Percentiles rank a stretch among this genome's conserved stretches.
phyloP scores from a whole-genome alignment of 139 green algal genomes.

The Auxenochlorella protothecoides region DNA sequence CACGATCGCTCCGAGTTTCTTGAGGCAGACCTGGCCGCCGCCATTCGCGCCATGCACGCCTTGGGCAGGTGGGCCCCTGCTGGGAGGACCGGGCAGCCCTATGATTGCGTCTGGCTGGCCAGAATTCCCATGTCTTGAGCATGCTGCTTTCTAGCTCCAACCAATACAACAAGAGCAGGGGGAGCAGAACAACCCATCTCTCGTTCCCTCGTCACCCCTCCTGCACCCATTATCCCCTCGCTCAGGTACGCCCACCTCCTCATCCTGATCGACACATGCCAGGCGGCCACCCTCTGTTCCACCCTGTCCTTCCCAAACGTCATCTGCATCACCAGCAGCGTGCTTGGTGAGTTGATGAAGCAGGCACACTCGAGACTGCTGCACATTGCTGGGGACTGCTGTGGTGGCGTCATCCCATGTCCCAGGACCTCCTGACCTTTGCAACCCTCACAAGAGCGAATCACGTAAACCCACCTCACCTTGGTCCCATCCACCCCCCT shows the following conservation, averaged over 20 bases:
- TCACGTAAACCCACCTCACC: not conserved
- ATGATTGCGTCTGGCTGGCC: too few relatives aligned
- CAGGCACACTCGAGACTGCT: not conserved
- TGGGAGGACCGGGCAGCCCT: too few relatives aligned
- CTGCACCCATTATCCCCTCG: slow-evolving; percentile 52
- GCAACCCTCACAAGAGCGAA: not conserved
- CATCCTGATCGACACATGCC: slow-evolving; percentile 89
- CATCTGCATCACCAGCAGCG: slow-evolving; percentile 48
- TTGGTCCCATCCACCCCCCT: not conserved
- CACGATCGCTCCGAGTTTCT: slow-evolving; percentile 65
- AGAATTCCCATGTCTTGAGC: too few relatives aligned
- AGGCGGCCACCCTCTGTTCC: slow-evolving; percentile 61
- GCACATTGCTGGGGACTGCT: not conserved
- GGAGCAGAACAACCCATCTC: slow-evolving; percentile 30
- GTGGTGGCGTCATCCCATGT: not conserved
- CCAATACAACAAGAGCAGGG: too few relatives aligned
- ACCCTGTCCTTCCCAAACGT: slow-evolving; percentile 44
- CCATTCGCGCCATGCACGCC: slow-evolving; percentile 29
- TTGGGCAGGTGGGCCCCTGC: slow-evolving; percentile 28
- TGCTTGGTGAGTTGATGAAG: slow-evolving; percentile 12
- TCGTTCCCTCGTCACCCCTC: slow-evolving; percentile 8
- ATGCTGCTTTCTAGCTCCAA: too few relatives aligned
- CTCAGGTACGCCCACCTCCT: slow-evolving; percentile 75
- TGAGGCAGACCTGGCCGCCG: slow-evolving; percentile 44
- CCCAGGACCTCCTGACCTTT: not conserved